Evolutionary conservation across 768 basidiomycete species (phyloP), one percentile per base, ranked within the genome.

Genomic region (Hericium alpestre): DNA sequence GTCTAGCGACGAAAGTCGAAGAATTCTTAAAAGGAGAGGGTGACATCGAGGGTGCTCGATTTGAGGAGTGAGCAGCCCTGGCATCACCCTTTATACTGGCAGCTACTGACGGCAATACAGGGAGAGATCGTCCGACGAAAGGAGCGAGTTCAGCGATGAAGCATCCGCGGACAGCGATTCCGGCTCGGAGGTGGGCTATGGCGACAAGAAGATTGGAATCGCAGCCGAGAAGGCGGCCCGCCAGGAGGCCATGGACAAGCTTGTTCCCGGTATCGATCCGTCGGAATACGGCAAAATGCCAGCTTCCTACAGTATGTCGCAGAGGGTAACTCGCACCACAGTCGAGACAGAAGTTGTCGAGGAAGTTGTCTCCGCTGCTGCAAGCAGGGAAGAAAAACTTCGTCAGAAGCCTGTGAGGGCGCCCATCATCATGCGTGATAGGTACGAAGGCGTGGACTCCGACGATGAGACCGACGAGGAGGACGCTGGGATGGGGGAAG

Each of bases 241-340:
- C 58, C 80, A 82, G 58, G 78, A 76, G 1, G 82, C 83, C 2
- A 83, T 93, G 82, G 84, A 88, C 53, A 80, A 78, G 54, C 81
- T 99, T 38, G 91, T 99, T 4, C 83, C 91, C 1, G 79, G 79
- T 0, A 73, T 99, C 20, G 82, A 85, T 15, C 79, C 84, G 7
- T 80, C 81, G 6, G 93, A 98, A 56, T 99, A 97, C 69, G 96
- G 96, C 7, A 78, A 80, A 65, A 91, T 93, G 89, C 80, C 87
- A 47, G 65, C 87, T 10, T 81, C 81, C 1, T 90, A 79, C 64
- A 73, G 67, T 39, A 85, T 82, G 64, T 89, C 90, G 8, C 89
- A 92, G 64, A 77, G 79, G 52, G 78, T 84, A 8, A 75, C 81
- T 4, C 75, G 74, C 20, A 66, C 72, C 2, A 77, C 74, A 1